Percentiles rank a stretch among this genome's conserved stretches.
Evolutionary conservation across 371 early-diverging fungal genomes (phyloP).

Genomic region (Coemansia sp.): DNA sequence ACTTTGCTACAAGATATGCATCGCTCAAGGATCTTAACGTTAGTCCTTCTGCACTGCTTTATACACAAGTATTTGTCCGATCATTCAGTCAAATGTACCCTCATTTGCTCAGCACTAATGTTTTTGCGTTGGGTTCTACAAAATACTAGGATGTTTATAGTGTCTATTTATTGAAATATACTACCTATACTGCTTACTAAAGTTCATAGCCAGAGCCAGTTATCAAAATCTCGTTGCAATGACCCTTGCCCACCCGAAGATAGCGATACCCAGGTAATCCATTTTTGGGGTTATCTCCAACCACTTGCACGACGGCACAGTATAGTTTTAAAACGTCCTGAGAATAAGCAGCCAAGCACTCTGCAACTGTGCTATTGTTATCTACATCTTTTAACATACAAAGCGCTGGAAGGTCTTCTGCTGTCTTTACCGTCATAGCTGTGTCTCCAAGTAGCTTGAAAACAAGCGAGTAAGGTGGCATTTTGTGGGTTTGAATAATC

Average conservation of each 20-base stretch:
- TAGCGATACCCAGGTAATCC: neutral
- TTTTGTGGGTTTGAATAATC: neutral
- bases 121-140: neutral
- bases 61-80: neutral
- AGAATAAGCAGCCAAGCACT: neutral
- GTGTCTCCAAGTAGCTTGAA: neutral
- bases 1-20: neutral
- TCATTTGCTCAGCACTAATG: neutral
- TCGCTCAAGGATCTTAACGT: constrained; percentile 4
- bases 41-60: constrained; percentile 2
- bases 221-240: neutral
- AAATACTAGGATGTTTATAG: neutral
- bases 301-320: neutral
- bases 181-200: neutral
- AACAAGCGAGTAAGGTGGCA: neutral
- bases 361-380: neutral
- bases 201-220: neutral
- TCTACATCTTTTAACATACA: neutral
- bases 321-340: neutral
- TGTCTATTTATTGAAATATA: neutral
- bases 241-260: neutral
- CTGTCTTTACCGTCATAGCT: neutral
- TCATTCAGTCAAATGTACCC: neutral
- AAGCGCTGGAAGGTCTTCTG: neutral
- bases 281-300: neutral